Evolutionary conservation across 1,284 basidiomycete genomes (phyloP).

Genomic region (Jaminaea rosea): DNA sequence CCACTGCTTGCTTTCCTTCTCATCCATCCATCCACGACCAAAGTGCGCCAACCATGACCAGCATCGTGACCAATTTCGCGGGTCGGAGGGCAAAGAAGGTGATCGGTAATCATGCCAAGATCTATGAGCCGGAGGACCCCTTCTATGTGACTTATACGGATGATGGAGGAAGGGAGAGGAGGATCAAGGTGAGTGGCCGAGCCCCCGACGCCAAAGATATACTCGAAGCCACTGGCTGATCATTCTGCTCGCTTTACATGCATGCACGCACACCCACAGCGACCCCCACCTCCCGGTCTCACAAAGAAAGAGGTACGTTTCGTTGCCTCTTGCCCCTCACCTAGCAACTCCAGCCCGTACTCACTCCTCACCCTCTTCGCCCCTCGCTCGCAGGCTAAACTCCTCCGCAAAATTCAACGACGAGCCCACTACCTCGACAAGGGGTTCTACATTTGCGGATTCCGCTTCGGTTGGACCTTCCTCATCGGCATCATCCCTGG

Average conservation of each 20-base stretch:
- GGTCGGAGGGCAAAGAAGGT: conserved; percentile 11
- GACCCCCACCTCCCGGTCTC: conserved; percentile 66
- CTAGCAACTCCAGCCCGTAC: too few species aligned
- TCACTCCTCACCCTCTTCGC: too few species aligned
- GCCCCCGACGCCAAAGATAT: too few species aligned
- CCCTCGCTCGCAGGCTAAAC: too few species aligned
- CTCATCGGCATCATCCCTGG: conserved; percentile 61
- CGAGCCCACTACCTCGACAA: conserved; percentile 87
- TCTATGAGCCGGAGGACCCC: conserved; percentile 27
- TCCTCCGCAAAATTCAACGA: conserved; percentile 51
- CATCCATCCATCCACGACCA: not conserved
- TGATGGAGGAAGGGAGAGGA: conserved; percentile 59
- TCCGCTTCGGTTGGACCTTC: conserved; percentile 72
- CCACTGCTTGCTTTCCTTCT: not conserved
- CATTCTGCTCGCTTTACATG: too few species aligned
- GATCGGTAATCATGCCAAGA: conserved; percentile 21
- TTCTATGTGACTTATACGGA: conserved; percentile 67
- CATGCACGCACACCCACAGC: conserved; percentile 22
- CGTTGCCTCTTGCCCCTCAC: too few species aligned
- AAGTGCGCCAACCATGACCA: conserved; percentile 26
- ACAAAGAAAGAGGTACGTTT: conserved; percentile 66
- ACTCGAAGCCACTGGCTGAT: too few species aligned
- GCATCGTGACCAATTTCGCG: conserved; percentile 25
- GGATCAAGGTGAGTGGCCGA: conserved; percentile 55
- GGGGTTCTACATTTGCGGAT: conserved; percentile 70